phyloP scores from a whole-genome alignment of 805 yeast species.

The Wickerhamomyces silvicola region DNA sequence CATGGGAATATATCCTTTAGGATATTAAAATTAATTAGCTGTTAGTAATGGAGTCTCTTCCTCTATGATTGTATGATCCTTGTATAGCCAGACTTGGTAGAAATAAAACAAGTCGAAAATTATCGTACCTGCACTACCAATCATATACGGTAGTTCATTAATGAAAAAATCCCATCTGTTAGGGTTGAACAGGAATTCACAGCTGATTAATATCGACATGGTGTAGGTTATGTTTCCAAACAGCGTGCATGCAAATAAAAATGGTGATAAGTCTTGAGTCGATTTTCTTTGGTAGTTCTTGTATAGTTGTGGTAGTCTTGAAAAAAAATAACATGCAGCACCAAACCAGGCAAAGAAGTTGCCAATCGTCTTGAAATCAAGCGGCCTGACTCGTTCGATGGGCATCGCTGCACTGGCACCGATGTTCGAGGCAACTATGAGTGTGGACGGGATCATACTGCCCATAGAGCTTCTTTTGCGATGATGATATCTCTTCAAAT shows the following conservation, averaged over 20 bases:
- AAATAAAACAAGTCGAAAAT: slow-evolving; percentile 67
- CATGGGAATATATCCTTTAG: neutral
- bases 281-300: too few species aligned
- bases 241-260: slow-evolving; percentile 69
- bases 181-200: slow-evolving; percentile 38
- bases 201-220: slow-evolving; percentile 61
- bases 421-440: slow-evolving; percentile 26
- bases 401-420: slow-evolving; percentile 1
- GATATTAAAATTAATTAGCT: neutral
- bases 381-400: slow-evolving; percentile 4
- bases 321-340: too few species aligned
- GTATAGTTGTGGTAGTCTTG: neutral
- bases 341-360: slow-evolving; percentile 17
- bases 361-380: slow-evolving; percentile 14
- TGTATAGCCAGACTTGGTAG: slow-evolving; percentile 45
- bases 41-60: slow-evolving; percentile 14
- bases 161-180: slow-evolving; percentile 42
- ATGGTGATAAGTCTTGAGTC: slow-evolving; percentile 5
- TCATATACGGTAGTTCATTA: slow-evolving; percentile 72
- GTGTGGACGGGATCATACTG: too few species aligned
- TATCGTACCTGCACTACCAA: slow-evolving; percentile 85
- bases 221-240: slow-evolving; percentile 75
- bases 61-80: neutral
- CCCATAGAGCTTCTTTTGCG: too few species aligned
- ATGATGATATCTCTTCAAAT: slow-evolving; percentile 24